A percentile compares a stretch with the other conserved stretches of the same genome.
Conservation (phyloP, 164 flowering plant species). For the Umbellularia californica region DNA sequence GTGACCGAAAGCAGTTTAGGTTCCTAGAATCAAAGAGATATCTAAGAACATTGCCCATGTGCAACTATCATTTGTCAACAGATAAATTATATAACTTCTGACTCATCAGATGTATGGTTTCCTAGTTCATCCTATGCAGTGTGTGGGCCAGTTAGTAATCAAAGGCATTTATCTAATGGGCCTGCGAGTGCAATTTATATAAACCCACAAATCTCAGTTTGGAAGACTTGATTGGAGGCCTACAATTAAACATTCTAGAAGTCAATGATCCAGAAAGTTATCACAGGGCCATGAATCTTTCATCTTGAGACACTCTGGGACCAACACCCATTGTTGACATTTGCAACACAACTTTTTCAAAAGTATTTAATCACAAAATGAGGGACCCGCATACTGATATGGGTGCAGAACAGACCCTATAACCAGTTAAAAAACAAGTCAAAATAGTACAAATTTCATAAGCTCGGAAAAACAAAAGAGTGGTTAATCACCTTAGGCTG, state of each 20-base stretch:
- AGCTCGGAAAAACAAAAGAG: not conserved
- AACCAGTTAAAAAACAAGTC: not conserved
- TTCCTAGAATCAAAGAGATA: not conserved
- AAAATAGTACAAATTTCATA: not conserved
- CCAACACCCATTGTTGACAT: not conserved
- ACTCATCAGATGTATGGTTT: no score
- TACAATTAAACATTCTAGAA: not conserved
- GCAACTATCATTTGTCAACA: not conserved
- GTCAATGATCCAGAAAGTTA: not conserved
- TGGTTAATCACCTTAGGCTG: conserved; percentile 55
- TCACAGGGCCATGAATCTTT: not conserved
- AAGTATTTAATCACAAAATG: not conserved
- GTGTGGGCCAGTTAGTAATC: no score
- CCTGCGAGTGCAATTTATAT: no score
- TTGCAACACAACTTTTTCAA: not conserved
- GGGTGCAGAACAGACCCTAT: not conserved
- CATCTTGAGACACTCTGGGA: not conserved
- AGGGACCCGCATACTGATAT: not conserved
- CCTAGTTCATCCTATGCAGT: no score
- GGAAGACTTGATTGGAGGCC: not conserved
- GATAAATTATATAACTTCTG: no score
- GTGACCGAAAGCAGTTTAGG: not conserved
- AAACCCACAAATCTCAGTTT: not conserved
- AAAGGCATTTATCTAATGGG: no score
- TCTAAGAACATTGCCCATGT: not conserved